Evolutionary conservation across 768 basidiomycete species (phyloP).

Genomic region (Leccinum subgranulosum): DNA sequence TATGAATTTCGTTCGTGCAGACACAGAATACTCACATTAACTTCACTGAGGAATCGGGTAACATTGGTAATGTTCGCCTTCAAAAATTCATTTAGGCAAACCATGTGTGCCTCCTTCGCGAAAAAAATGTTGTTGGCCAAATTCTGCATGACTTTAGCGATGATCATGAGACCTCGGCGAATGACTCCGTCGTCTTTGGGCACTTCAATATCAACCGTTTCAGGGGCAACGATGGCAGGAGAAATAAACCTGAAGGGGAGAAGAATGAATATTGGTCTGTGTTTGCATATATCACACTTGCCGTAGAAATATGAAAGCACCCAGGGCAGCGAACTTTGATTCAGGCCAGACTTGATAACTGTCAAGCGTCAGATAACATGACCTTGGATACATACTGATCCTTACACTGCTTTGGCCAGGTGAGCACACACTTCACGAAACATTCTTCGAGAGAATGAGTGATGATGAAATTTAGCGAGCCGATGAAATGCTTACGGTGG

Average conservation of each 20-base stretch:
- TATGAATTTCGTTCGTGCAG: background rate
- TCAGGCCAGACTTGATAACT: slow-evolving; percentile 73
- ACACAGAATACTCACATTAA: slow-evolving; percentile 49
- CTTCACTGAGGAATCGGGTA: slow-evolving; percentile 72
- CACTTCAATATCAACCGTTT: slow-evolving; percentile 77
- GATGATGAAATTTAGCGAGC: background rate
- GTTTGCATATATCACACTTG: slow-evolving; percentile 25
- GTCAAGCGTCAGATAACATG: slow-evolving; percentile 14
- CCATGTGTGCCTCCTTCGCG: slow-evolving; percentile 88
- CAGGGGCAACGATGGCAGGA: slow-evolving; percentile 85
- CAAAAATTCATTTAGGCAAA: slow-evolving; percentile 72
- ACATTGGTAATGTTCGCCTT: slow-evolving; percentile 66
- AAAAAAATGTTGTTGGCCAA: slow-evolving; percentile 93
- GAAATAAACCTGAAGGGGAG: slow-evolving; percentile 70
- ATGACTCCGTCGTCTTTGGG: slow-evolving; percentile 60
- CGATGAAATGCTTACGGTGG: slow-evolving; percentile 58
- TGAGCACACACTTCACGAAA: slow-evolving; percentile 85
- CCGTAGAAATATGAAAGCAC: slow-evolving; percentile 91
- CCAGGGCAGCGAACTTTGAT: slow-evolving; percentile 76
- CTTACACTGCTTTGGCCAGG: slow-evolving; percentile 76
- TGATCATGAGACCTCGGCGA: slow-evolving; percentile 77
- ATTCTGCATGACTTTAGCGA: slow-evolving; percentile 92
- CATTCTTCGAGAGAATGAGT: slow-evolving; percentile 49
- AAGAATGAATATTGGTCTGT: slow-evolving; percentile 1
- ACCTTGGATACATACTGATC: slow-evolving; percentile 7